These are phyloP conservation scores for Trifolium dubium DNA, from an alignment of 306 rosid genomes.

Conservation along the genomic window DNA sequence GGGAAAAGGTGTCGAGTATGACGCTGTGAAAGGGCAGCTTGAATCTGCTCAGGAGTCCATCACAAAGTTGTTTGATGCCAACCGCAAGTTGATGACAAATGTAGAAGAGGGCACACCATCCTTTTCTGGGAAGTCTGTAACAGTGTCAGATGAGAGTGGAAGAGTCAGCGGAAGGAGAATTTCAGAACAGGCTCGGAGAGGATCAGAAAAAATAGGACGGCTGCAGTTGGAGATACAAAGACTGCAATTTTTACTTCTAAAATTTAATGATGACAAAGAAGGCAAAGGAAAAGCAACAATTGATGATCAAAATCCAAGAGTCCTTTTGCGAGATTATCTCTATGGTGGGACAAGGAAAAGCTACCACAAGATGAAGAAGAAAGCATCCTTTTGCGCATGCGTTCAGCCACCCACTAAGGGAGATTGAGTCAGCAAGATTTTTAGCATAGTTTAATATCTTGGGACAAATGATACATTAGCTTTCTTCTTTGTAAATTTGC, in stretches of 20 bases:
- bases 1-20: conserved; percentile 60
- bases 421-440: conserved; percentile 50
- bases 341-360: conserved; percentile 61
- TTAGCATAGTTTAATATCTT: conserved; percentile 46
- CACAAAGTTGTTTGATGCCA: conserved; percentile 68
- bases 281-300: conserved; percentile 56
- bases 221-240: conserved; percentile 91
- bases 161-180: conserved; percentile 68
- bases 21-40: conserved; percentile 65
- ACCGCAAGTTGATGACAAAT: conserved; percentile 67
- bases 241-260: conserved; percentile 81
- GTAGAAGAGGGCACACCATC: conserved; percentile 66
- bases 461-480: conserved; percentile 40
- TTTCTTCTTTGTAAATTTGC: conserved; percentile 44
- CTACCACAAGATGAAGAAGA: conserved; percentile 67
- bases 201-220: conserved; percentile 85
- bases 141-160: conserved; percentile 62
- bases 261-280: conserved; percentile 72
- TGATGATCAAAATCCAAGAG: conserved; percentile 64
- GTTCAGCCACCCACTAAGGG: conserved; percentile 78
- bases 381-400: conserved; percentile 75
- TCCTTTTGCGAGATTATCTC: conserved; percentile 86
- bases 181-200: conserved; percentile 81
- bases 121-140: conserved; percentile 49
- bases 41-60: conserved; percentile 81